Evolutionary conservation across 2,329 filamentous ascomycete species (phyloP), one percentile per base, ranked within the genome.

Genomic region (Monilinia polystroma): DNA sequence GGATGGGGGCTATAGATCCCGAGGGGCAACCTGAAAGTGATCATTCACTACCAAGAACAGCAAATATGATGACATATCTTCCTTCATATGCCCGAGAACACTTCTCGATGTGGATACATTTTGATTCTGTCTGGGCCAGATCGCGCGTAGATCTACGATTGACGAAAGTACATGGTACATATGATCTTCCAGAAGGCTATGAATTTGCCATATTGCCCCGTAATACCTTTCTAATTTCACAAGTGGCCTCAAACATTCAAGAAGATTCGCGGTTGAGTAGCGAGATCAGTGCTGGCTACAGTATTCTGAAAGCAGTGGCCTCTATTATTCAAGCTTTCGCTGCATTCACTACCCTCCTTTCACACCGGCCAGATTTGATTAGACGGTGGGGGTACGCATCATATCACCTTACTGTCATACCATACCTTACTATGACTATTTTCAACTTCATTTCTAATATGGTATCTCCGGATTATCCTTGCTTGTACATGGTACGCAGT

Each of bases 361-460:
- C 69, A 7, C 66, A 72, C 11, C 67, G 72, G 20, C 74, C 67
- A 53, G 69, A 73, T 69, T 75, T 74, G 66, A 58, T 77, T 53
- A 55, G 71, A 4, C 58, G 51, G 10, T 75, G 73, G 43, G 76
- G 76, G 41, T 77, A 74, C 45, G 75, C 73, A 0, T 74, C 75
- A n/a, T 77, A 76, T 52, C 74, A 74, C 2, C 69, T 77, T 8
- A 68, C 63, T 23, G 66, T 68, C 29, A 63, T 71, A 5, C 76
- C 74, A 3, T 77, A 77, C 66, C 71, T 71, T 5, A 58, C 76
- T 64, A 77, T 77, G 75, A 74, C 72, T 20, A 55, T 76, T 51
- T 63, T 76, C 12, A 77, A 77, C 55, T 52, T 74, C 8, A 63
- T 73, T 11, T 72, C 68, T 2, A 72, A 74, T 7, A 53, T 76